Base-by-base conservation (phyloP, 2,329 filamentous ascomycete species). In the Colletotrichum sidae region DNA sequence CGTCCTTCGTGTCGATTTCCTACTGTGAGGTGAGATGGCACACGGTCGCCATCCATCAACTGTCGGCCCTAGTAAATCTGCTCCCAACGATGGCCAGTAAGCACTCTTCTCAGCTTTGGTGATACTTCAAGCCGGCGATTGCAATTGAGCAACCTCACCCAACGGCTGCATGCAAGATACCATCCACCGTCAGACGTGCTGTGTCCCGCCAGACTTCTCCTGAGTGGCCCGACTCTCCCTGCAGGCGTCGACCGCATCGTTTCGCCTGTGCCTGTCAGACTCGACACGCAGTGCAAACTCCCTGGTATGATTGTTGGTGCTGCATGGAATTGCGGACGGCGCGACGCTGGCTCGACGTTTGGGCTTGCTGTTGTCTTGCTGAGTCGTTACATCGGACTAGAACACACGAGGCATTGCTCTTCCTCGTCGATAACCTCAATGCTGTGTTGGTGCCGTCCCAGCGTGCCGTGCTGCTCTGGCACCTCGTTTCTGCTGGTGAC, bases 151-250 rank as follows among this genome's bases (percentile, higher is more conserved):
- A 35, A 59, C 39, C 49, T 59, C 59, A 25, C 25, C 54, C 42
- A 53, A 41, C 44, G 33, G 39, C 46, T 65, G 54, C 55, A 56
- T 66, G 57, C 45, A 60, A 58, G 60, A 67, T 49, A 60, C 54
- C 12, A 33, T 64, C 49, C 44, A 60, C 54, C 12, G 37, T 64
- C 49, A 50, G 51, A 58, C 60, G 41, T 15, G 35, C 25, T 41
- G 38, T 50, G 50, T 38, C 45, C 51, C 44, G 49, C 13, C 49
- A 33, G 49, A 42, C 50, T 46, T 55, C n/a, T 60, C 54, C 54
- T 65, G 34, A 54, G 35, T 38, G 41, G 39, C 13, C 49, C 44
- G 17, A 47, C 47, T 53, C 49, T 5, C 33, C 11, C 53, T 67
- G 60, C 60, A 67, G 54, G 54, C 49, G n/a, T 55, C 49, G 34